Evolutionary conservation across 352 stramenopile species (phyloP).

Genomic region (Phytophthora colocasiae): DNA sequence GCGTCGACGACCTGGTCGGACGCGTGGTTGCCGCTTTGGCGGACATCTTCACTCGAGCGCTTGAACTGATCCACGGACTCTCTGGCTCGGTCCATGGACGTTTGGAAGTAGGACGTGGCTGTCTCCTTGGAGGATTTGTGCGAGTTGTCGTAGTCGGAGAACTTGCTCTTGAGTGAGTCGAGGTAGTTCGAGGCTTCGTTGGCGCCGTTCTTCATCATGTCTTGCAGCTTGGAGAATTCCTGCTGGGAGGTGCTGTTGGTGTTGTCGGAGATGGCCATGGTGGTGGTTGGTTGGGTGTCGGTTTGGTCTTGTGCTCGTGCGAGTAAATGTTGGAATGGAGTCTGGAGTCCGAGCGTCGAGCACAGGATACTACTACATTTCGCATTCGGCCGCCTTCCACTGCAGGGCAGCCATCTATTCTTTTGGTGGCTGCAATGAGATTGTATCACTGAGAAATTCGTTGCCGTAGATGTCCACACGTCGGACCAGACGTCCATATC

Average conservation of each 20-base stretch:
- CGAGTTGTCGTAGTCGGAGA: slow-evolving; percentile 48
- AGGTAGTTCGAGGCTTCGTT: slow-evolving; percentile 42
- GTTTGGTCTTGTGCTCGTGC: slow-evolving; percentile 4
- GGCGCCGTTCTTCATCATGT: slow-evolving; percentile 39
- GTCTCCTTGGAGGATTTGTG: slow-evolving; percentile 45
- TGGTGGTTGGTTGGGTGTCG: slow-evolving; percentile 21
- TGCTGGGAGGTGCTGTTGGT: slow-evolving; percentile 29
- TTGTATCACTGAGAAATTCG: neutral
- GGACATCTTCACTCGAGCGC: slow-evolving; percentile 16
- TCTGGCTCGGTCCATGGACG: slow-evolving; percentile 40
- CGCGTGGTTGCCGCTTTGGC: slow-evolving; percentile 28
- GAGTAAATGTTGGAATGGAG: slow-evolving; percentile 27
- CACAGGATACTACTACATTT: neutral
- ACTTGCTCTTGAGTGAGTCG: slow-evolving; percentile 48
- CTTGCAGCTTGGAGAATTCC: slow-evolving; percentile 47
- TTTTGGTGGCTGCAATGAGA: neutral
- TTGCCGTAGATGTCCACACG: no score
- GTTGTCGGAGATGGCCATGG: slow-evolving; percentile 39
- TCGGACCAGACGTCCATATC: no score
- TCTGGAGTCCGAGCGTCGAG: neutral
- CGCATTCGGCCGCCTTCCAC: neutral
- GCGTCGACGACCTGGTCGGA: slow-evolving; percentile 8
- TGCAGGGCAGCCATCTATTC: neutral
- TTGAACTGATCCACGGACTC: slow-evolving; percentile 33
- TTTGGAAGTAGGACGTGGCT: slow-evolving; percentile 45